A percentile compares a stretch with the other conserved stretches of the same genome.
These are phyloP conservation scores for Penicillium polonicum DNA, from an alignment of 2,329 filamentous ascomycete species.

Conservation along the genomic window DNA sequence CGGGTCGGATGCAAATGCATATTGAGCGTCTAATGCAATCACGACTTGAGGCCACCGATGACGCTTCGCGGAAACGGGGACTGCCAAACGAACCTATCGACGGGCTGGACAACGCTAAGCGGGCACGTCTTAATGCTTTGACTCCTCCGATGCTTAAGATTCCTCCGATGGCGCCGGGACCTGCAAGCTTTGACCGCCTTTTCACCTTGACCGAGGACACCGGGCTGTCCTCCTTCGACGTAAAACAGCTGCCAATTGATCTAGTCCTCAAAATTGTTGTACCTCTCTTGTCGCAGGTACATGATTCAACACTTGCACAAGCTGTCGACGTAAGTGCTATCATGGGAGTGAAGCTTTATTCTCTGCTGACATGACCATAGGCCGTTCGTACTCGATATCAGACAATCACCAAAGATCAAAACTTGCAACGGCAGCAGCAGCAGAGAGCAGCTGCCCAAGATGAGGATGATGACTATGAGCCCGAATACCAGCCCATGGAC, in stretches of 20 bases:
- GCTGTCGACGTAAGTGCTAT: slow-evolving; percentile 63
- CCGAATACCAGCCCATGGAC: slow-evolving; percentile 75
- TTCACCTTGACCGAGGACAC: slow-evolving; percentile 80
- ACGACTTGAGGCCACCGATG: slow-evolving; percentile 75
- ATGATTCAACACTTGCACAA: slow-evolving; percentile 65
- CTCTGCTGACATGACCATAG: slow-evolving; percentile 26
- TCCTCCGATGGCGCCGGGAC: slow-evolving; percentile 70
- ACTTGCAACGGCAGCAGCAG: slow-evolving; percentile 32
- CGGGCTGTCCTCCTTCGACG: slow-evolving; percentile 76
- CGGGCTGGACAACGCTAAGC: slow-evolving; percentile 73
- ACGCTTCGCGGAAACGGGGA: slow-evolving; percentile 71
- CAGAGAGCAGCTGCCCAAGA: slow-evolving; percentile 45
- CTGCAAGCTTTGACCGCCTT: slow-evolving; percentile 75
- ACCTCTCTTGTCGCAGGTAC: slow-evolving; percentile 70
- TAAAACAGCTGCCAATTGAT: slow-evolving; percentile 71
- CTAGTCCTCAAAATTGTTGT: slow-evolving; percentile 80
- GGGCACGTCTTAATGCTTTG: slow-evolving; percentile 66
- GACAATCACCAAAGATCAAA: slow-evolving; percentile 39
- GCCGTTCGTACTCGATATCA: slow-evolving; percentile 41
- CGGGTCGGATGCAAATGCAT: slow-evolving; percentile 79
- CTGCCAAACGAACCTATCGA: slow-evolving; percentile 69
- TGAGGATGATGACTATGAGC: slow-evolving; percentile 92
- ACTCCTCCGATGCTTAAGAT: slow-evolving; percentile 54
- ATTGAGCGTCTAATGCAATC: slow-evolving; percentile 78
- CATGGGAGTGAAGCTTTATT: neutral